These are phyloP conservation scores for Echinochloa phyllopogon DNA, from an alignment of 176 grass and related monocot genomes.

Conservation along the genomic window DNA sequence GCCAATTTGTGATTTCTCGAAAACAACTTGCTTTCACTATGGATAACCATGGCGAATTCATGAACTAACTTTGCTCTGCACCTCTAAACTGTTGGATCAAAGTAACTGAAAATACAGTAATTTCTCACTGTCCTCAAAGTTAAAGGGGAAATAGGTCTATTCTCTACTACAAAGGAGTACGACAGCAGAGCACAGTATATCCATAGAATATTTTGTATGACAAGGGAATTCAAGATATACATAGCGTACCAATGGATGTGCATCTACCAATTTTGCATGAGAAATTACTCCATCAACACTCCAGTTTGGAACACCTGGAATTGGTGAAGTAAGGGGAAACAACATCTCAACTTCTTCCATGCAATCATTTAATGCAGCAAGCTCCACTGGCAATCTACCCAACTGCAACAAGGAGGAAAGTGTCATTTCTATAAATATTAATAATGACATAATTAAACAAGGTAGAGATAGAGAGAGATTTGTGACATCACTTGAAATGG, in stretches of 20 bases:
- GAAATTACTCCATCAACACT: conserved; percentile 39
- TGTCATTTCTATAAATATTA: too few species aligned
- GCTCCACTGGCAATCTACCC: background rate
- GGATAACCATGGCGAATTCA: background rate
- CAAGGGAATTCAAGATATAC: background rate
- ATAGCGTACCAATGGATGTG: background rate
- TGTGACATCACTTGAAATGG: background rate
- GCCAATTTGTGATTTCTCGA: background rate
- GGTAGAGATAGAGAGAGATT: background rate
- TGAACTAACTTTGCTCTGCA: background rate
- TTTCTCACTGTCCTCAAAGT: background rate
- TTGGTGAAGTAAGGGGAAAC: conserved; percentile 24
- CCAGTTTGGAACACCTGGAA: conserved; percentile 24
- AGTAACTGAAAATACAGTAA: background rate
- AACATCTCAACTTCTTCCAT: conserved; percentile 22
- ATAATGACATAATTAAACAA: background rate
- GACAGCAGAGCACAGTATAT: background rate
- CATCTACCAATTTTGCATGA: background rate
- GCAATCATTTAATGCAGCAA: background rate
- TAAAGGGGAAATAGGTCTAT: background rate
- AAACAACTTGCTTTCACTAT: background rate
- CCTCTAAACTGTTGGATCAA: background rate
- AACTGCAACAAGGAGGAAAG: too few species aligned
- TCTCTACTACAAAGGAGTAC: background rate
- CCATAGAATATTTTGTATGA: background rate